Evolutionary conservation across 352 stramenopile species (phyloP).

Genomic region (Phytopythium delawarense): DNA sequence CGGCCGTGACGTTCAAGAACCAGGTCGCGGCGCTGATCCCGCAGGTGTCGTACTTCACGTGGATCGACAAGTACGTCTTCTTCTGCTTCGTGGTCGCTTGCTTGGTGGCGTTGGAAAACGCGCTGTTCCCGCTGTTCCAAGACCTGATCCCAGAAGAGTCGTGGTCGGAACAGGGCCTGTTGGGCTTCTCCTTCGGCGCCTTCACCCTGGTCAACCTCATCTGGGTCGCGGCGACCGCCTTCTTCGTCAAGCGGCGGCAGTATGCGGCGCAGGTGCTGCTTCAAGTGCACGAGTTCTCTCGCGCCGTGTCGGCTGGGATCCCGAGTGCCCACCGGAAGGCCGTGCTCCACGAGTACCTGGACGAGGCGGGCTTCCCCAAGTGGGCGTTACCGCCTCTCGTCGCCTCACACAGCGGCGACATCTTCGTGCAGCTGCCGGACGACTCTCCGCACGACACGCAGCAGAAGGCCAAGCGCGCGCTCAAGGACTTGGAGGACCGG

Average conservation of each 20-base stretch:
- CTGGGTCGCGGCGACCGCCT: constrained; percentile 22
- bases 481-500: constrained; percentile 10
- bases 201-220: constrained; percentile 43
- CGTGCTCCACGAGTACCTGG: constrained; percentile 21
- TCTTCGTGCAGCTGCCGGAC: constrained; percentile 10
- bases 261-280: constrained; percentile 19
- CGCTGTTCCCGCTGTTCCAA: constrained; percentile 36
- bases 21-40: constrained; percentile 44
- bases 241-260: constrained; percentile 26
- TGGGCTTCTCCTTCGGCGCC: constrained; percentile 27
- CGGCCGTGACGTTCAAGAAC: constrained; percentile 61
- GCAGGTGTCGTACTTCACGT: constrained; percentile 64
- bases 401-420: constrained; percentile 22
- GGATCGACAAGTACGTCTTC: constrained; percentile 58
- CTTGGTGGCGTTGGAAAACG: constrained; percentile 51
- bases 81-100: constrained; percentile 61
- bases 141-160: constrained; percentile 11
- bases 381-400: constrained; percentile 21
- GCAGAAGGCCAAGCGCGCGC: constrained; percentile 8
- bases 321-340: constrained; percentile 19
- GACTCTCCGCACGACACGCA: constrained; percentile 8
- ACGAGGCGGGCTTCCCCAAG: constrained; percentile 9
- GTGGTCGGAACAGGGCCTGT: constrained; percentile 26
- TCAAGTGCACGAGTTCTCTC: constrained; percentile 34
- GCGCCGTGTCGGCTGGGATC: constrained; percentile 27